Percentiles rank a stretch among this genome's conserved stretches.
Conservation (phyloP, 2,329 filamentous ascomycete genomes). For the Neonectria sp. region DNA sequence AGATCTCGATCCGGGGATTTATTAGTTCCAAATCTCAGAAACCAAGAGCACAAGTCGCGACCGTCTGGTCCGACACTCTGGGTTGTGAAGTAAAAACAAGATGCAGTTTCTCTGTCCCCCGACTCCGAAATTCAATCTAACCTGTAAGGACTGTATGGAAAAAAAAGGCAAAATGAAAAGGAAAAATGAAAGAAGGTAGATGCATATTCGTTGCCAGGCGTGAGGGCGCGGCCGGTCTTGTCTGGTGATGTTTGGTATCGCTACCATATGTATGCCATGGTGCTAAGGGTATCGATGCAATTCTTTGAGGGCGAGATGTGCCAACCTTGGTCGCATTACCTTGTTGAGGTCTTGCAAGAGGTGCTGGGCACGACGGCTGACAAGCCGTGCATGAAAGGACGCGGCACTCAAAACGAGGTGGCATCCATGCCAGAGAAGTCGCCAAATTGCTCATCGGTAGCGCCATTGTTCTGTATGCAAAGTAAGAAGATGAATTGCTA, state of each 20-base stretch:
- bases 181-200: not conserved
- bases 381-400: not conserved
- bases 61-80: not conserved
- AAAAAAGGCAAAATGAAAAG: not conserved
- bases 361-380: not conserved
- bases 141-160: not conserved
- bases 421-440: not conserved
- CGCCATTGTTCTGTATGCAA: not conserved
- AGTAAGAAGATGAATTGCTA: not conserved
- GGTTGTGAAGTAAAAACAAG: not conserved
- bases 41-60: not conserved
- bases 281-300: not conserved
- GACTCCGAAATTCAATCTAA: not conserved
- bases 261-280: not conserved
- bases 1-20: not conserved
- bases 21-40: not conserved
- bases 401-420: not conserved
- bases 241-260: not conserved
- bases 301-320: too few relatives aligned
- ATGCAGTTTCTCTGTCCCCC: not conserved
- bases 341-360: too few relatives aligned
- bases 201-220: not conserved
- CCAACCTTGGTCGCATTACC: too few relatives aligned
- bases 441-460: not conserved
- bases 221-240: not conserved